These are phyloP conservation scores for Vaccinium corymbosum DNA, from an alignment of 148 eudicot species.

Conservation along the genomic window DNA sequence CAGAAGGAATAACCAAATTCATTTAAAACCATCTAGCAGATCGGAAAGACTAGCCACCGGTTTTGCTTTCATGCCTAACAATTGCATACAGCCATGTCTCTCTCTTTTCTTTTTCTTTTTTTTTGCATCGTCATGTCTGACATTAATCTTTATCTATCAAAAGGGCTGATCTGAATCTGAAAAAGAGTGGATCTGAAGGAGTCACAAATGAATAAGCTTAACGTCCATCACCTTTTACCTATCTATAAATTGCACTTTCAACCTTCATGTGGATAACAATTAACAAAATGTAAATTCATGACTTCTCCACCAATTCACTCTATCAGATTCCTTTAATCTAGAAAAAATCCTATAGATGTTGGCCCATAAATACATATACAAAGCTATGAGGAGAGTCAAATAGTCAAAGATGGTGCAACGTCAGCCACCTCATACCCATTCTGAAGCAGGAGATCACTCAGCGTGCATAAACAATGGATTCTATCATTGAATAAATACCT, in stretches of 20 bases:
- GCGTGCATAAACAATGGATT: background rate
- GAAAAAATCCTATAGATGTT: background rate
- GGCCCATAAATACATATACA: background rate
- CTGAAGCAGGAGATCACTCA: background rate
- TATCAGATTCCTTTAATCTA: background rate
- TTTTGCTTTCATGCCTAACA: background rate
- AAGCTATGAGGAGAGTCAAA: background rate
- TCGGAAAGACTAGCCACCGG: background rate
- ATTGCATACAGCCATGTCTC: background rate
- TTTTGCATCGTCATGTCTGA: background rate
- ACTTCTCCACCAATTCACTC: background rate
- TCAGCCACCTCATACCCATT: background rate
- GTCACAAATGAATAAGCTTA: background rate
- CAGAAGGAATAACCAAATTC: slow-evolving; percentile 3
- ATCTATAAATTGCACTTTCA: background rate
- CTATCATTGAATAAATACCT: background rate
- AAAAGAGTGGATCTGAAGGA: background rate
- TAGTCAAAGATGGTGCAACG: background rate
- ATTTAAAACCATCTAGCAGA: background rate
- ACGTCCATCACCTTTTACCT: background rate
- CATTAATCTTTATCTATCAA: background rate
- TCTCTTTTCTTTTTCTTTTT: no score
- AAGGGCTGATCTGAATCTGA: background rate
- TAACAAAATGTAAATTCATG: background rate
- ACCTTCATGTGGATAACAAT: background rate